Evolutionary conservation across 2,329 filamentous ascomycete genomes (phyloP).

Genomic region (Cercospora citrullina): DNA sequence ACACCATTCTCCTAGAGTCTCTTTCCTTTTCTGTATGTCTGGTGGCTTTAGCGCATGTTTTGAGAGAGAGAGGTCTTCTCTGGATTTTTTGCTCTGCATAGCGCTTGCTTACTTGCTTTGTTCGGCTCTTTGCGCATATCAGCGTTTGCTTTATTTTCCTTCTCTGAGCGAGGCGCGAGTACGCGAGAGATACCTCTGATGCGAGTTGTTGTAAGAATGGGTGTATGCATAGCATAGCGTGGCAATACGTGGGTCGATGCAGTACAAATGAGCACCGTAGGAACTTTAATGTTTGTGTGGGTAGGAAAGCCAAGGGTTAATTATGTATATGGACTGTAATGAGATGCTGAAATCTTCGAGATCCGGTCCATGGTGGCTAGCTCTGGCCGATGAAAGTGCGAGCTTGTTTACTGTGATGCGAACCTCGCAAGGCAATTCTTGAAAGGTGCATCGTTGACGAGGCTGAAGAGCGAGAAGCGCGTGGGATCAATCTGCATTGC

Average conservation of each 20-base stretch:
- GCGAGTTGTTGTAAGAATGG: slow-evolving; percentile 6
- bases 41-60: neutral
- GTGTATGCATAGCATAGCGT: neutral
- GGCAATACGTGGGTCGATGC: neutral
- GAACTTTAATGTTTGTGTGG: neutral
- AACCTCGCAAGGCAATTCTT: too few species aligned
- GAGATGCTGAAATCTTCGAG: too few species aligned
- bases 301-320: neutral
- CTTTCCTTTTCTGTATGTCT: neutral
- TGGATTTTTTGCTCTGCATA: slow-evolving; percentile 13
- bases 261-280: neutral
- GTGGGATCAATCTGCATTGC: too few species aligned
- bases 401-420: too few species aligned
- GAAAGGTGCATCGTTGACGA: too few species aligned
- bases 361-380: too few species aligned
- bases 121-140: neutral
- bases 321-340: neutral
- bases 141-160: neutral
- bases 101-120: slow-evolving; percentile 8
- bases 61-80: neutral
- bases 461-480: too few species aligned
- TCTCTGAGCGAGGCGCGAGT: neutral
- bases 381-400: too few species aligned
- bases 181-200: slow-evolving; percentile 21
- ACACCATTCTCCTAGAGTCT: neutral